phyloP scores from a whole-genome alignment of 768 basidiomycete genomes.

The Favolaschia claudopus region DNA sequence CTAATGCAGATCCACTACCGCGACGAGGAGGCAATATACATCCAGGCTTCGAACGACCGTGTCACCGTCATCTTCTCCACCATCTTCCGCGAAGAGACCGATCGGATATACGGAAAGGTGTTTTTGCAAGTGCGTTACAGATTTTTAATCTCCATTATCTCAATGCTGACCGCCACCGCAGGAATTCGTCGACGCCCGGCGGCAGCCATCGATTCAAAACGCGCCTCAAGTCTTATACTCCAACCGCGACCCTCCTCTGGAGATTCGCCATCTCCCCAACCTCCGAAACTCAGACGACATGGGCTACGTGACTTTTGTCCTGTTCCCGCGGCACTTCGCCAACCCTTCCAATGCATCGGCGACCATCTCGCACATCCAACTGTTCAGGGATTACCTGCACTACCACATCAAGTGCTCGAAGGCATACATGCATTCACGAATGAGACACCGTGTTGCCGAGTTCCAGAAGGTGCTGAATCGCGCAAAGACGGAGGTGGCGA shows the following conservation, averaged over 20 bases:
- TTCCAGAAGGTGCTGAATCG: slow-evolving; percentile 97
- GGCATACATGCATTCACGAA: slow-evolving; percentile 98
- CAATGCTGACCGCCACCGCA: slow-evolving; percentile 43
- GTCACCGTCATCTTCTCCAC: slow-evolving; percentile 99
- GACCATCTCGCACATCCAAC: slow-evolving; percentile 93
- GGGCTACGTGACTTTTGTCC: slow-evolving; percentile 97
- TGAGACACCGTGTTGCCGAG: slow-evolving; percentile 92
- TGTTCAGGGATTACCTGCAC: slow-evolving; percentile 99
- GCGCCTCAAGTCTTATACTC: slow-evolving; percentile 97
- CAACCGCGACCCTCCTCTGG: slow-evolving; percentile 94
- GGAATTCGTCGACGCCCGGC: slow-evolving; percentile 99
- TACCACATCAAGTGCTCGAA: slow-evolving; percentile 99
- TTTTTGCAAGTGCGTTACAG: slow-evolving; percentile 83
- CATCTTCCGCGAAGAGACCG: slow-evolving; percentile 96
- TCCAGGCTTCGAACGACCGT: slow-evolving; percentile 92
- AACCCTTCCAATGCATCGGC: slow-evolving; percentile 69
- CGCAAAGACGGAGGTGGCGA: slow-evolving; percentile 90
- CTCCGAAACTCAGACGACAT: slow-evolving; percentile 86
- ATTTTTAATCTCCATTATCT: neutral
- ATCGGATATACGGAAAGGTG: slow-evolving; percentile 96
- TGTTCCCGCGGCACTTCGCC: slow-evolving; percentile 95
- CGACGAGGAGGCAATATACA: slow-evolving; percentile 96
- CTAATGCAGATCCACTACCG: slow-evolving; percentile 95
- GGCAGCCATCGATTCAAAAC: slow-evolving; percentile 91
- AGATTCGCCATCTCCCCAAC: slow-evolving; percentile 87